phyloP scores from a whole-genome alignment of 345 rosid genomes.

The Jatropha curcas region DNA sequence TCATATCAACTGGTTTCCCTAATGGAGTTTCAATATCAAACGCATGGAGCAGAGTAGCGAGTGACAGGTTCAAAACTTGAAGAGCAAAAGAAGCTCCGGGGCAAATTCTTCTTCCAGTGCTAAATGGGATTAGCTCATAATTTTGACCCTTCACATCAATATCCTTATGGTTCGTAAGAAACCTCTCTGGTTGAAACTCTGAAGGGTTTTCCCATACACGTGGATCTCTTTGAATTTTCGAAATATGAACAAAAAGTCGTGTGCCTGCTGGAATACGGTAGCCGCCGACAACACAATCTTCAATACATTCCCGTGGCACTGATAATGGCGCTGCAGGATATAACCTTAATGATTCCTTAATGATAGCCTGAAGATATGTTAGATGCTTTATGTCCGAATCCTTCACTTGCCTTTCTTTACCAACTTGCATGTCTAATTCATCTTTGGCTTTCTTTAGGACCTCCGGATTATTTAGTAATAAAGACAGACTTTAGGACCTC shows the following conservation, averaged over 20 bases:
- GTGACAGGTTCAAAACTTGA: not conserved
- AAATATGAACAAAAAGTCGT: conserved; percentile 2
- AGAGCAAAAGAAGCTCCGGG: conserved; percentile 4
- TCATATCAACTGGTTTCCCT: conserved; percentile 16
- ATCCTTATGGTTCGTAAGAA: conserved; percentile 8
- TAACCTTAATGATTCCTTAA: conserved; percentile 13
- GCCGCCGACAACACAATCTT: conserved; percentile 8
- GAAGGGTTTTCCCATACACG: conserved; percentile 13
- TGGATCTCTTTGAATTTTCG: conserved; percentile 20
- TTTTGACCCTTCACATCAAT: conserved; percentile 15
- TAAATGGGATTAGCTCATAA: conserved; percentile 6
- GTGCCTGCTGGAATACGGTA: conserved; percentile 8
- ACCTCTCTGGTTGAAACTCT: conserved; percentile 23
- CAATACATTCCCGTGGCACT: not conserved
- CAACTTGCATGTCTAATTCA: conserved; percentile 1
- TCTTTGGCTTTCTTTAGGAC: conserved; percentile 2
- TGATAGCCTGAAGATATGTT: conserved; percentile 1
- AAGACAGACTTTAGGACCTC: too few relatives aligned
- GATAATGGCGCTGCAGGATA: conserved; percentile 9
- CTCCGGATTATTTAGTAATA: not conserved
- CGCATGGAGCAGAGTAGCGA: conserved; percentile 8
- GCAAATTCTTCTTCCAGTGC: conserved; percentile 15
- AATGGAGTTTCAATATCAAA: not conserved
- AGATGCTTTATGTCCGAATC: conserved; percentile 6
- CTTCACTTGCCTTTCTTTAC: conserved; percentile 4